Evolutionary conservation across 2,329 filamentous ascomycete species (phyloP).

Genomic region (Exophiala calicioides): DNA sequence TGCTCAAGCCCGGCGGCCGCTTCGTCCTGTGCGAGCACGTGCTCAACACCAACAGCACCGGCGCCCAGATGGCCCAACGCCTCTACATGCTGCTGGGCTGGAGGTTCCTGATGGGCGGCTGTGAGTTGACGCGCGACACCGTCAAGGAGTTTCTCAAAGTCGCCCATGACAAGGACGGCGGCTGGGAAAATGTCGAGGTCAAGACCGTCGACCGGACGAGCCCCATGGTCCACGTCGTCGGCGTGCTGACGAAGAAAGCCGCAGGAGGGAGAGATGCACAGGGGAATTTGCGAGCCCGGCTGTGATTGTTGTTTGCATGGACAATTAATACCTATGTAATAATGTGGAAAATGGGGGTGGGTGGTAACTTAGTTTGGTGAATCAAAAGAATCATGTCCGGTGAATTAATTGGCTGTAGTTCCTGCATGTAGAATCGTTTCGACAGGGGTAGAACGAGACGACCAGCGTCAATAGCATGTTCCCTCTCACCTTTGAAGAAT

Average conservation of each 20-base stretch:
- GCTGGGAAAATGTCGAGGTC: conserved; percentile 13
- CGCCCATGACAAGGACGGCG: conserved; percentile 15
- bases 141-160: conserved; percentile 12
- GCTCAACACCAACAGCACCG: conserved; percentile 49
- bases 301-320: too few species aligned
- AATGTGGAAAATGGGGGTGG: too few species aligned
- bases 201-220: background rate
- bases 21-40: conserved; percentile 60
- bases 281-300: too few species aligned
- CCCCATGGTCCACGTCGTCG: background rate
- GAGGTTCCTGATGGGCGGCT: conserved; percentile 54
- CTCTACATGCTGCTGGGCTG: conserved; percentile 50
- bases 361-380: too few species aligned
- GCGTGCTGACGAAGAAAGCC: background rate
- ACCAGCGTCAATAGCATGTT: too few species aligned
- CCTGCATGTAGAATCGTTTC: too few species aligned
- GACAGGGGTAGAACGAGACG: too few species aligned
- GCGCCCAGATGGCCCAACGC: conserved; percentile 49
- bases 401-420: background rate
- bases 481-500: too few species aligned
- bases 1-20: conserved; percentile 57
- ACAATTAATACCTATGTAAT: too few species aligned
- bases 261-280: too few species aligned
- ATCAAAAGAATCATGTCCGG: too few species aligned
- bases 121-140: conserved; percentile 41